Conservation (phyloP, 2,329 filamentous ascomycete genomes). For the Claviceps sp. region DNA sequence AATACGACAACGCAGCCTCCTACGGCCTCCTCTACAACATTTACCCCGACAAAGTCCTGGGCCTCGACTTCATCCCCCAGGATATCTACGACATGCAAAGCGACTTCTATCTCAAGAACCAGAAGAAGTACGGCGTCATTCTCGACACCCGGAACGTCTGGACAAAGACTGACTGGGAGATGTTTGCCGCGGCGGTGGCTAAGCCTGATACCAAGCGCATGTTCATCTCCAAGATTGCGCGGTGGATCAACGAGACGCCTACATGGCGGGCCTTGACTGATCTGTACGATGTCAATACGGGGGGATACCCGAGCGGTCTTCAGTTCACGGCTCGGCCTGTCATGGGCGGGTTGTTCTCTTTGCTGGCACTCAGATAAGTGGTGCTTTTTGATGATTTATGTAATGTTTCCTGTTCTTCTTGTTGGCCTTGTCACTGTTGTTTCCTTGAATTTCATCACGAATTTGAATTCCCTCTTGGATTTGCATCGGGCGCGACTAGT, state of each 20-base stretch:
- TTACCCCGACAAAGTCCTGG: conserved; percentile 65
- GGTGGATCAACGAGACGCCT: conserved; percentile 61
- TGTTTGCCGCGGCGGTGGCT: conserved; percentile 70
- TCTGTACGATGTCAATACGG: conserved; percentile 58
- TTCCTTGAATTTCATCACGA: neutral
- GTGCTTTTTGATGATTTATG: neutral
- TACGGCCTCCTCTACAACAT: conserved; percentile 60
- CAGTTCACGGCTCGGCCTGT: conserved; percentile 71
- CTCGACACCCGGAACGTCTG: conserved; percentile 72
- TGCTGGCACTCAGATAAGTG: conserved; percentile 44
- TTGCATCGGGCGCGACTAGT: too few relatives aligned
- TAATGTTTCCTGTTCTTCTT: neutral
- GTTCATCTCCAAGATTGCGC: conserved; percentile 56
- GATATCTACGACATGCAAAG: conserved; percentile 67
- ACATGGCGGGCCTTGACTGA: conserved; percentile 64
- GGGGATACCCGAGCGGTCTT: conserved; percentile 48
- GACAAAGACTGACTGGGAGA: conserved; percentile 79
- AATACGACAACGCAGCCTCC: conserved; percentile 53
- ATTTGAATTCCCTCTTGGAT: neutral
- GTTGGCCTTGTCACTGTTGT: neutral
- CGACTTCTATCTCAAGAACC: conserved; percentile 58
- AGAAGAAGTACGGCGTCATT: conserved; percentile 66
- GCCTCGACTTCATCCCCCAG: conserved; percentile 62
- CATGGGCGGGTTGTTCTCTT: conserved; percentile 66
- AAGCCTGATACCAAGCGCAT: conserved; percentile 43